Conservation (phyloP, 768 basidiomycete species). For the Russula sp. region DNA sequence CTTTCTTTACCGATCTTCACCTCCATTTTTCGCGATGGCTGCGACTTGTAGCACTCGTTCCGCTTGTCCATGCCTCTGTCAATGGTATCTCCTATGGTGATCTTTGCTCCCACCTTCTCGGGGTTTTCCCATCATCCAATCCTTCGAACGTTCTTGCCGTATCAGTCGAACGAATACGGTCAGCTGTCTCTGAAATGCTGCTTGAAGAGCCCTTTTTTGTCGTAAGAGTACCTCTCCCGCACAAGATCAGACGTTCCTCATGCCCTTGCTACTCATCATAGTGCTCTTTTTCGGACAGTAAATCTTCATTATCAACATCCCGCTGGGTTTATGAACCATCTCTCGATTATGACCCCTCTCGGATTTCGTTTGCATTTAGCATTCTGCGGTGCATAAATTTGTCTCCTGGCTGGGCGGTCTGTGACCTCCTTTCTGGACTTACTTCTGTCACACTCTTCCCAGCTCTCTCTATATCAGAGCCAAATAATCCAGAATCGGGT, state of each 20-base stretch:
- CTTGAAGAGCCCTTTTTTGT: conserved; percentile 17
- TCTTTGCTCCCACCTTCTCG: conserved; percentile 16
- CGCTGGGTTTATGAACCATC: conserved; percentile 20
- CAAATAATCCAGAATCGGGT: not conserved
- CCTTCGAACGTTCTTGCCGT: conserved; percentile 13
- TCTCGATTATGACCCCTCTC: conserved; percentile 19
- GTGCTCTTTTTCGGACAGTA: not conserved
- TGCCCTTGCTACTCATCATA: not conserved
- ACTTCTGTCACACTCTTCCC: not conserved
- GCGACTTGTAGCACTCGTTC: conserved; percentile 18
- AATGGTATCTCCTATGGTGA: conserved; percentile 6
- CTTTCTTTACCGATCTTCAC: conserved; percentile 22
- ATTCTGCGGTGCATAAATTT: conserved; percentile 13
- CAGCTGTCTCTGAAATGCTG: conserved; percentile 15
- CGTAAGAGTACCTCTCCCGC: conserved; percentile 8
- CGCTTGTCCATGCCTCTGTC: conserved; percentile 14
- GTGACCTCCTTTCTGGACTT: conserved; percentile 12
- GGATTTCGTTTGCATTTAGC: conserved; percentile 21
- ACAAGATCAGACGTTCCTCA: not conserved
- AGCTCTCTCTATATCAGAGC: not conserved
- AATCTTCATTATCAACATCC: not conserved
- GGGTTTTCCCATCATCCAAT: conserved; percentile 6
- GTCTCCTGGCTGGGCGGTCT: conserved; percentile 11
- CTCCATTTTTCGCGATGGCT: conserved; percentile 20
- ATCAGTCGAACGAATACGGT: conserved; percentile 16